Evolutionary conservation across 805 yeast species (phyloP).

Genomic region (Maudiozyma pseudohumilis): DNA sequence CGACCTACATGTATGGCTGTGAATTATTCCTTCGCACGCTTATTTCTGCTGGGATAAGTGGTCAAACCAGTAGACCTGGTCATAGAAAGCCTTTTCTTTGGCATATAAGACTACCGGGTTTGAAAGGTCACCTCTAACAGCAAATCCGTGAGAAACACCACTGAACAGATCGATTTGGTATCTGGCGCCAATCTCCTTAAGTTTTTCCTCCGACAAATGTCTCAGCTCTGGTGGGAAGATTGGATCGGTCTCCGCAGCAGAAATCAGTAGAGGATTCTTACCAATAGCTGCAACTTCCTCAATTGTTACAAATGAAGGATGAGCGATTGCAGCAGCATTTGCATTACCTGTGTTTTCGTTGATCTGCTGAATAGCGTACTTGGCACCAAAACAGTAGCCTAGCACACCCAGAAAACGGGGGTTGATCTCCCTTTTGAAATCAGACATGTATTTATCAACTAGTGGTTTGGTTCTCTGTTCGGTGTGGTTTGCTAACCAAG

Average conservation of each 20-base stretch:
- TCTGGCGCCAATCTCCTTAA: constrained; percentile 41
- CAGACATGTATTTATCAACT: constrained; percentile 38
- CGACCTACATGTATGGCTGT: no score
- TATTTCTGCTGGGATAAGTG: constrained; percentile 8
- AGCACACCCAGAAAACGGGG: constrained; percentile 45
- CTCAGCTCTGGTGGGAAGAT: constrained; percentile 58
- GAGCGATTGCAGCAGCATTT: constrained; percentile 67
- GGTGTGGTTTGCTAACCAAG: constrained; percentile 51
- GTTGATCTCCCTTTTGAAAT: constrained; percentile 35
- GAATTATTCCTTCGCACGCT: no score
- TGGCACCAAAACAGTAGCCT: constrained; percentile 86
- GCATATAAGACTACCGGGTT: constrained; percentile 50
- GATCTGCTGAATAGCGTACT: constrained; percentile 45
- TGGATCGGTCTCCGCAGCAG: constrained; percentile 65
- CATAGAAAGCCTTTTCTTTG: constrained; percentile 49
- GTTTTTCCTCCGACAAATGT: constrained; percentile 46
- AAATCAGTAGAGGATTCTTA: constrained; percentile 51
- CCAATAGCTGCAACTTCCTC: constrained; percentile 54
- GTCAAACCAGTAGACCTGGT: constrained; percentile 30
- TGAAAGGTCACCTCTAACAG: constrained; percentile 63
- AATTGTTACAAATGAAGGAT: constrained; percentile 63
- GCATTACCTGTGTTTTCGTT: constrained; percentile 30
- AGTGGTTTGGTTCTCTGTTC: constrained; percentile 39
- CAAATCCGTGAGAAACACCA: constrained; percentile 67
- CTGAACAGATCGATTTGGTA: constrained; percentile 55